Conservation (phyloP, 2,329 filamentous ascomycete genomes). For the Zymoseptoria ardabiliae region DNA sequence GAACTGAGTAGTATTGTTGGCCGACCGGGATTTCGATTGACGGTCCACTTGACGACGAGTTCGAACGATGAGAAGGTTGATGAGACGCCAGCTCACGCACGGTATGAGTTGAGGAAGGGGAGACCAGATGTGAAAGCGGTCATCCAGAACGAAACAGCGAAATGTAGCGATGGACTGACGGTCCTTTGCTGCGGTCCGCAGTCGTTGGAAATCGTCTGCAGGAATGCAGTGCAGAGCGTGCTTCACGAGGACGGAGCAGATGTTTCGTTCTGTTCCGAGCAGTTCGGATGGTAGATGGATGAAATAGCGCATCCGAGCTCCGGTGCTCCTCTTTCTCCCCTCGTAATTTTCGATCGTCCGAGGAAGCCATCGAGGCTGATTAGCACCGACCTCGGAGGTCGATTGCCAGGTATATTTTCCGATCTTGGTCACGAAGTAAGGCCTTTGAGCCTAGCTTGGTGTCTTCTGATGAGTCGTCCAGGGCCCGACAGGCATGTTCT, state of each 20-base stretch:
- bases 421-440: background rate
- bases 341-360: background rate
- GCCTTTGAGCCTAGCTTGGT: background rate
- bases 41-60: background rate
- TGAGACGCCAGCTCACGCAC: background rate
- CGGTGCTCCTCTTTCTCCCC: background rate
- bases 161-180: background rate
- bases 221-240: background rate
- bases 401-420: background rate
- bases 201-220: background rate
- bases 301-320: background rate
- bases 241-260: background rate
- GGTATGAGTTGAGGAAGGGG: background rate
- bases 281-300: constrained; percentile 1
- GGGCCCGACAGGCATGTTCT: background rate
- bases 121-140: constrained; percentile 3
- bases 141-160: background rate
- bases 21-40: background rate
- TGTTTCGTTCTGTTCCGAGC: constrained; percentile 1
- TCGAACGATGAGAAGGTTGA: background rate
- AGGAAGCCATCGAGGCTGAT: background rate
- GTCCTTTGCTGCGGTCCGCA: constrained; percentile 10
- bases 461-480: background rate
- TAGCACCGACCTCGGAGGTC: background rate
- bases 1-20: constrained; percentile 3